Percentiles rank a stretch among this genome's conserved stretches.
These are phyloP conservation scores for Lagenaria siceraria DNA, from an alignment of 306 rosid genomes.

Conservation along the genomic window DNA sequence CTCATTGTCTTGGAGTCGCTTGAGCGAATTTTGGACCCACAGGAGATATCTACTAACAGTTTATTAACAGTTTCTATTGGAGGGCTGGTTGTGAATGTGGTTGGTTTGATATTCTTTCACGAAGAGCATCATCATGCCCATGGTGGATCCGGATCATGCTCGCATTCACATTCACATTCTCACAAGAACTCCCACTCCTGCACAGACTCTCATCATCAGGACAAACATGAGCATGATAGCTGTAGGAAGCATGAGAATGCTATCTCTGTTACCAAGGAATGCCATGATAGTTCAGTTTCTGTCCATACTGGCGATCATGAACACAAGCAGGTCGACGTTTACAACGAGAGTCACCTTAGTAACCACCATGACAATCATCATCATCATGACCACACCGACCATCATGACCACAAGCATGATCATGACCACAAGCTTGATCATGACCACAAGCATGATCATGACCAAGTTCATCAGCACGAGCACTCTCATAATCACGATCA, in stretches of 20 bases:
- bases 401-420: constrained; percentile 12
- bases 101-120: constrained; percentile 82
- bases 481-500: constrained; percentile 10
- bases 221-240: constrained; percentile 18
- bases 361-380: background rate
- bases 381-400: background rate
- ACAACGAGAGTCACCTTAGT: background rate
- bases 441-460: constrained; percentile 6
- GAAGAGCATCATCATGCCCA: constrained; percentile 98
- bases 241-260: constrained; percentile 20
- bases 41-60: constrained; percentile 75
- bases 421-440: background rate
- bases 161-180: constrained; percentile 34
- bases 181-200: background rate
- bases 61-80: constrained; percentile 72
- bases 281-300: constrained; percentile 23
- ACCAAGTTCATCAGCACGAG: background rate
- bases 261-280: constrained; percentile 25
- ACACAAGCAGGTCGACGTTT: constrained; percentile 12
- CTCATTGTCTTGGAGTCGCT: constrained; percentile 76
- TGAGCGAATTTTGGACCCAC: constrained; percentile 94
- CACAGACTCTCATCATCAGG: constrained; percentile 6
- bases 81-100: constrained; percentile 70
- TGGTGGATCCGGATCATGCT: constrained; percentile 56
- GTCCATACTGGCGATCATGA: constrained; percentile 20